phyloP scores from a whole-genome alignment of 441 rosid species.

The Gossypium gossypioides region DNA sequence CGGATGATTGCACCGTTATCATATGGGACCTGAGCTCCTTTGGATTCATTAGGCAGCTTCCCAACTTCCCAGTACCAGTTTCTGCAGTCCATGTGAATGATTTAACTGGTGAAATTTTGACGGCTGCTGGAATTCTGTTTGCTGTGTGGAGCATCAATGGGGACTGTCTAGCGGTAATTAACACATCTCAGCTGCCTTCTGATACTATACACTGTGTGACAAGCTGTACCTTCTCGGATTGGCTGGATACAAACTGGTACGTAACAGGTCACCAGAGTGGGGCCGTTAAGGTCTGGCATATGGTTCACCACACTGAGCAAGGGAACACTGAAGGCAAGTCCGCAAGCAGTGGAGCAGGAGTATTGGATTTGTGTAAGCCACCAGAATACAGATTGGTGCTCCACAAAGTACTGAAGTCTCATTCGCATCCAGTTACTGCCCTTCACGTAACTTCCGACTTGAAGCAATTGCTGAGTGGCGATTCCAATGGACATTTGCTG shows the following conservation, averaged over 20 bases:
- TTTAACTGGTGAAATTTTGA: conserved; percentile 84
- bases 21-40: conserved; percentile 94
- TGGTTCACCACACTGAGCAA: conserved; percentile 66
- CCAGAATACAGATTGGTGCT: conserved; percentile 85
- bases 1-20: conserved; percentile 85
- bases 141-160: conserved; percentile 98
- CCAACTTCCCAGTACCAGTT: conserved; percentile 68
- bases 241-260: conserved; percentile 89
- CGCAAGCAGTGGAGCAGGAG: conserved; percentile 39
- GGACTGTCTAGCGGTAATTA: conserved; percentile 86
- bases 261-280: conserved; percentile 99
- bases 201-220: conserved; percentile 84
- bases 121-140: conserved; percentile 91
- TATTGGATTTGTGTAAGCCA: conserved; percentile 46
- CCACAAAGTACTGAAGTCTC: conserved; percentile 74
- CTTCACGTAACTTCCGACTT: conserved; percentile 65
- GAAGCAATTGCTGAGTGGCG: conserved; percentile 92
- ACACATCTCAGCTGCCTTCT: conserved; percentile 91
- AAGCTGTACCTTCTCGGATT: conserved; percentile 77
- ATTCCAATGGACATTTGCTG: conserved; percentile 68
- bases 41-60: conserved; percentile 79
- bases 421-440: conserved; percentile 81
- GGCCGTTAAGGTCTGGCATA: conserved; percentile 89
- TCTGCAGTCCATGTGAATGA: conserved; percentile 88
- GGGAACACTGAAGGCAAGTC: conserved; percentile 37